These are phyloP conservation scores for Haplographium delicatum DNA, from an alignment of 495 filamentous ascomycete species.

Conservation along the genomic window DNA sequence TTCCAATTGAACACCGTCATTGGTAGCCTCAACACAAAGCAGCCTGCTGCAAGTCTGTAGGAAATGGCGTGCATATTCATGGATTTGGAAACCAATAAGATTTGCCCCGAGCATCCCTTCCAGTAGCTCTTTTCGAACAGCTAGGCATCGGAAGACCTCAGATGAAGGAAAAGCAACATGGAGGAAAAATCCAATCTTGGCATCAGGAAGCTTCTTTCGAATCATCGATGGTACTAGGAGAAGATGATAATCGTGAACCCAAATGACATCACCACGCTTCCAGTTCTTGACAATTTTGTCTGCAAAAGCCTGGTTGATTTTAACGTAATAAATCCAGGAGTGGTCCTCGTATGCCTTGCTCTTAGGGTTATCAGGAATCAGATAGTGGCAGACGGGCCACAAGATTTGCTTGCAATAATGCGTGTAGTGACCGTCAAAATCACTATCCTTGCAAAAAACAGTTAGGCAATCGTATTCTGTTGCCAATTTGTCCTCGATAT, in stretches of 20 bases:
- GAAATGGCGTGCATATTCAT: conserved; percentile 89
- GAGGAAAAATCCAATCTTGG: conserved; percentile 90
- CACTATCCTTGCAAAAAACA: conserved; percentile 79
- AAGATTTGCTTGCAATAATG: conserved; percentile 92
- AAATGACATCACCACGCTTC: conserved; percentile 85
- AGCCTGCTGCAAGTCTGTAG: conserved; percentile 88
- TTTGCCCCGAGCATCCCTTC: conserved; percentile 90
- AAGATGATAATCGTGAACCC: conserved; percentile 93
- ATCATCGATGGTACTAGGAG: conserved; percentile 90
- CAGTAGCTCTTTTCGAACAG: conserved; percentile 75
- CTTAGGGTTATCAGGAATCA: conserved; percentile 93
- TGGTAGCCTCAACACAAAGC: conserved; percentile 78
- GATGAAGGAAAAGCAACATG: conserved; percentile 94
- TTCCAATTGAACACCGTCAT: conserved; percentile 83
- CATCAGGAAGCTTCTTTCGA: conserved; percentile 77
- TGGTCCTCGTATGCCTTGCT: conserved; percentile 97
- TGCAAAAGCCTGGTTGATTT: conserved; percentile 84
- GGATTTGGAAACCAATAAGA: conserved; percentile 84
- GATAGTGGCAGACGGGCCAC: conserved; percentile 92
- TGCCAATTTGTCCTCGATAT: conserved; percentile 73
- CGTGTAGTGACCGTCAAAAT: conserved; percentile 87
- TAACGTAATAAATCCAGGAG: conserved; percentile 90
- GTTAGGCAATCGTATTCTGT: conserved; percentile 74
- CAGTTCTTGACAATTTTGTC: conserved; percentile 84
- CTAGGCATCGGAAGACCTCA: conserved; percentile 87